These are phyloP conservation scores for Candida sanyaensis DNA, from an alignment of 1,139 yeast species.

Conservation along the genomic window DNA sequence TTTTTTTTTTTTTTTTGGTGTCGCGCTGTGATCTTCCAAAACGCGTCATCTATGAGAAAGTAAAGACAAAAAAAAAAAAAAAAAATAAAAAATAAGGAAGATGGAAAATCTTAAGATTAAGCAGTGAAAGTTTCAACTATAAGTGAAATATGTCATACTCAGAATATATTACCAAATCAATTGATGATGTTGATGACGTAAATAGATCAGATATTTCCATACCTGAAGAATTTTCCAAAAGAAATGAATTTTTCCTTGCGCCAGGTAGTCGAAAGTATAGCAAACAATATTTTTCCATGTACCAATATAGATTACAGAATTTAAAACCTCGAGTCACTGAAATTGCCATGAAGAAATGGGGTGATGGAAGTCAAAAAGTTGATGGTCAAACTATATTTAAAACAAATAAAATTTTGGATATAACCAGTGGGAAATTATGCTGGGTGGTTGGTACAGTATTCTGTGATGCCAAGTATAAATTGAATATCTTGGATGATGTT, in stretches of 20 bases:
- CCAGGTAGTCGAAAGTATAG: constrained; percentile 51
- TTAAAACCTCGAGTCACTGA: constrained; percentile 57
- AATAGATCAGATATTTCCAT: neutral
- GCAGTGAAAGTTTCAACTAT: too few relatives aligned
- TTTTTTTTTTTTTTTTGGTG: neutral
- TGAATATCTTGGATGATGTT: constrained; percentile 82
- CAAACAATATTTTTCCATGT: constrained; percentile 74
- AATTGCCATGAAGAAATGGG: constrained; percentile 47
- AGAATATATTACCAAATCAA: constrained; percentile 1
- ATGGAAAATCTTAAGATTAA: neutral
- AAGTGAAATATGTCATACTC: neutral
- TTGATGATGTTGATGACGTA: neutral
- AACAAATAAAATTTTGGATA: constrained; percentile 74
- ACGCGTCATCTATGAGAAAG: constrained; percentile 5
- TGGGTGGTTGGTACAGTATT: constrained; percentile 94
- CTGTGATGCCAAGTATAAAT: constrained; percentile 80
- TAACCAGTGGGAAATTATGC: constrained; percentile 65
- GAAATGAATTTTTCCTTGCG: constrained; percentile 19
- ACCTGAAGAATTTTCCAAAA: constrained; percentile 5
- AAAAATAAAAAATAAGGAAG: neutral
- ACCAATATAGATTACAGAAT: constrained; percentile 59
- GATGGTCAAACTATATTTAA: constrained; percentile 35
- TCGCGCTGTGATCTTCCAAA: neutral
- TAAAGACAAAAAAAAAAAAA: too few relatives aligned
- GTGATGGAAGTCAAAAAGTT: constrained; percentile 41